Evolutionary conservation across 2,329 filamentous ascomycete genomes (phyloP).

Genomic region (Fusarium continuum): DNA sequence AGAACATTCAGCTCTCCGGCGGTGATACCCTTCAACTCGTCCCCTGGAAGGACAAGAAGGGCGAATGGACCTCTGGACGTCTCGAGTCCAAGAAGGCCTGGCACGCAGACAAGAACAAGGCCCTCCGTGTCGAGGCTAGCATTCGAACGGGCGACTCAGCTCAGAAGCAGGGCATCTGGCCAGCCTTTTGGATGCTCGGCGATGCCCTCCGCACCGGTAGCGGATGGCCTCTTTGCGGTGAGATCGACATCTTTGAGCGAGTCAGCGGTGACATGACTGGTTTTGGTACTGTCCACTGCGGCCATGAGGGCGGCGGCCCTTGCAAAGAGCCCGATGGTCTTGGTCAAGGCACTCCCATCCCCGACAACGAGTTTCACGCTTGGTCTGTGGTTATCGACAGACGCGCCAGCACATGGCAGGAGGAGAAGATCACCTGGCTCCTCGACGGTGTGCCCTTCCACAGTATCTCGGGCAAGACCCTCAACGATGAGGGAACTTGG

Average conservation of each 20-base stretch:
- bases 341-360: slow-evolving; percentile 49
- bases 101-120: slow-evolving; percentile 52
- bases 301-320: slow-evolving; percentile 52
- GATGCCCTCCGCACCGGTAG: slow-evolving; percentile 57
- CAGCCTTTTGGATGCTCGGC: slow-evolving; percentile 63
- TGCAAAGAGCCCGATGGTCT: slow-evolving; percentile 60
- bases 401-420: slow-evolving; percentile 53
- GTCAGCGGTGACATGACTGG: slow-evolving; percentile 57
- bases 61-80: slow-evolving; percentile 60
- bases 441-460: slow-evolving; percentile 57
- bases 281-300: slow-evolving; percentile 61
- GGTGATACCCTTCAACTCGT: slow-evolving; percentile 62
- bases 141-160: slow-evolving; percentile 55
- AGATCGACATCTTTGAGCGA: slow-evolving; percentile 62
- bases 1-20: slow-evolving; percentile 61
- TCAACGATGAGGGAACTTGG: slow-evolving; percentile 56
- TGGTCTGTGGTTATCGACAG: slow-evolving; percentile 61
- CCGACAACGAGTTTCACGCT: slow-evolving; percentile 58
- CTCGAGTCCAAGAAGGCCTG: slow-evolving; percentile 59
- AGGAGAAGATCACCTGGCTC: slow-evolving; percentile 60
- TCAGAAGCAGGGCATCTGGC: slow-evolving; percentile 61
- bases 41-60: slow-evolving; percentile 52
- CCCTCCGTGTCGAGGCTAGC: slow-evolving; percentile 55
- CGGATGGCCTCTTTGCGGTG: slow-evolving; percentile 59
- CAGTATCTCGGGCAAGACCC: slow-evolving; percentile 53